Conservation (phyloP, 169 alveolate genomes). For the Haemoproteus tartakovskyi region DNA sequence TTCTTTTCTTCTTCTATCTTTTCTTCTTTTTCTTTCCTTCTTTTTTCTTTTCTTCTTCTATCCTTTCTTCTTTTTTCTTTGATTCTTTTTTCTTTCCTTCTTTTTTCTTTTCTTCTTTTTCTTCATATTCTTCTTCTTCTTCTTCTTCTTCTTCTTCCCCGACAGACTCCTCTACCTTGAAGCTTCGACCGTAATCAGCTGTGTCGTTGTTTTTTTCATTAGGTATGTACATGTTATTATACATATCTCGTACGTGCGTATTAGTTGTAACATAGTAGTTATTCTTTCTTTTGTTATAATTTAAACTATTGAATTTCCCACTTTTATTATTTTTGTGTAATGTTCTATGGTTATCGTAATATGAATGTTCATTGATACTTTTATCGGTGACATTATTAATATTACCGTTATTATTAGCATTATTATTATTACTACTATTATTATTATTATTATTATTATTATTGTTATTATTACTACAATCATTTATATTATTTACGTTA, state of each 20-base stretch:
- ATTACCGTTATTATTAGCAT: neutral
- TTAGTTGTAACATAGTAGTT: no score
- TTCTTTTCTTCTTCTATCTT: neutral
- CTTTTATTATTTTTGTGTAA: no score
- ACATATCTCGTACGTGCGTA: no score
- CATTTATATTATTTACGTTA: neutral
- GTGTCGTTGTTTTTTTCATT: neutral
- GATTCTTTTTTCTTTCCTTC: neutral
- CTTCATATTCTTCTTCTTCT: neutral
- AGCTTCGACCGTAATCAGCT: neutral
- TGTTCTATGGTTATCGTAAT: neutral
- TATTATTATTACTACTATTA: neutral
- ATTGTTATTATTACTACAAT: neutral
- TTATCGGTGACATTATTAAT: neutral
- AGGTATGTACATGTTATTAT: neutral
- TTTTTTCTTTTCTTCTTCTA: neutral
- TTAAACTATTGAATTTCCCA: no score
- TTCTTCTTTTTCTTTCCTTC: neutral
- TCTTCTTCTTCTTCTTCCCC: neutral
- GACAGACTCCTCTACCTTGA: neutral
- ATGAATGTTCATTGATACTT: neutral
- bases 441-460: neutral
- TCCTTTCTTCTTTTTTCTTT: neutral
- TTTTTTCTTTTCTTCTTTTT: neutral
- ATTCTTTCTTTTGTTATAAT: no score